Percentiles rank a stretch among this genome's conserved stretches.
These are phyloP conservation scores for Hymenotorrendiella dingleyae DNA, from an alignment of 2,329 filamentous ascomycete species.

Conservation along the genomic window DNA sequence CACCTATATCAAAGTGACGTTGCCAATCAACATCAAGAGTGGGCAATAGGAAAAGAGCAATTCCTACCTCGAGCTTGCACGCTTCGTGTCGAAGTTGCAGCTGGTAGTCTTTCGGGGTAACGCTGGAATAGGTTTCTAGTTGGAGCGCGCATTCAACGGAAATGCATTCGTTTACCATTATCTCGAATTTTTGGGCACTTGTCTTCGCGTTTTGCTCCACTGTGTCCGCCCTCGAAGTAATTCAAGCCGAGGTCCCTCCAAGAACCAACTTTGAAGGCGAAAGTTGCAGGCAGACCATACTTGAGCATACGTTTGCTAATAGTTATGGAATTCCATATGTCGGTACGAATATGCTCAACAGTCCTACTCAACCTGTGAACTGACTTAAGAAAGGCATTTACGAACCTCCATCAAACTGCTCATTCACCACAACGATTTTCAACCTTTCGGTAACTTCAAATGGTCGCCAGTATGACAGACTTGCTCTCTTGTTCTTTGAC, in stretches of 20 bases:
- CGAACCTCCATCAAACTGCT: slow-evolving; percentile 54
- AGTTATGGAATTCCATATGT: slow-evolving; percentile 72
- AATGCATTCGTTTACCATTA: no score
- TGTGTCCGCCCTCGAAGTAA: slow-evolving; percentile 10
- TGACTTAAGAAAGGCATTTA: slow-evolving; percentile 32
- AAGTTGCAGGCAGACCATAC: slow-evolving; percentile 14
- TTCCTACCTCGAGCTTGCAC: no score
- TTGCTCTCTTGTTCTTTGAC: slow-evolving; percentile 68
- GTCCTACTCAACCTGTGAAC: slow-evolving; percentile 1
- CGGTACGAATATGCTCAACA: slow-evolving; percentile 44
- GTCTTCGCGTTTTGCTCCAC: no score
- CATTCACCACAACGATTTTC: slow-evolving; percentile 70
- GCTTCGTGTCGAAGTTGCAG: no score
- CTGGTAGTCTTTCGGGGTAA: no score
- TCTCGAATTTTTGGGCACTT: no score
- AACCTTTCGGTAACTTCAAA: slow-evolving; percentile 68
- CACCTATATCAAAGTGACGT: no score
- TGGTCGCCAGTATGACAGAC: slow-evolving; percentile 70
- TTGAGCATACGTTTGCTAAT: slow-evolving; percentile 55
- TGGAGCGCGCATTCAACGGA: no score
- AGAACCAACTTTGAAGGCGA: slow-evolving; percentile 14
- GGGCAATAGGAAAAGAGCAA: no score
- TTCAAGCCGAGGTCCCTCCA: slow-evolving; percentile 17
- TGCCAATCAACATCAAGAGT: no score
- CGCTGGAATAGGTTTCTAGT: no score